Base-by-base conservation (phyloP, 148 eudicot genomes). In the Beta vulgaris region DNA sequence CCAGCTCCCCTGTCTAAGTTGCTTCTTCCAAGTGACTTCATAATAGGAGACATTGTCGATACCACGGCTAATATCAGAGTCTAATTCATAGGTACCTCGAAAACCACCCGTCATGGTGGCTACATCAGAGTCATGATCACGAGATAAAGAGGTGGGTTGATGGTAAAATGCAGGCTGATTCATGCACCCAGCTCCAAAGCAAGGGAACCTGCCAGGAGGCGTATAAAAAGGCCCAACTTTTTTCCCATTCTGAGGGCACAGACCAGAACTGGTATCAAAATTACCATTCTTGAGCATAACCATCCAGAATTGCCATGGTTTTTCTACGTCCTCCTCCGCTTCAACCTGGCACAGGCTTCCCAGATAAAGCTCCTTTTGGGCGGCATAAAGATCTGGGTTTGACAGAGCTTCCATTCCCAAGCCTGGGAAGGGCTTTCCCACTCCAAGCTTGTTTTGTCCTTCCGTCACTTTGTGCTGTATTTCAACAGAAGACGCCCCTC, bases 231-330 rank as follows among this genome's bases (percentile, higher is more conserved):
- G 91, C 2, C 85, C 79, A 0, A 77, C 83, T 71, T 77, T 84
- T 68, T 87, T 88, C n/a, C 97, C 97, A 67, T 91, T 88, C 61
- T 84, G 79, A 0, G 97, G 97, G 63, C 97, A 91, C 8, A 91
- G 64, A 7, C 82, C 91, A 5, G 91, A 77, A 29, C 35, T 77
- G 0, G 91, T 84, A 73, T 91, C 97, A 48, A 82, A 90, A 51
- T 91, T 91, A 21, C 97, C 97, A 32, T 89, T 91, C 69, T 91
- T 91, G 19, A 91, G 80, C 97, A 91, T 91, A 13, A 91, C 71
- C 93, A 89, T 91, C 93, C 97, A 91, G 74, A 91, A 91, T 15
- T 89, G 89, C 89, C 88, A 91, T 10, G 11, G 97, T 85, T 1
- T 28, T 74, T 51, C 77, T 72, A n/a, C n/a, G 62, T 73, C 19